A percentile compares a stretch with the other conserved stretches of the same genome.
These are phyloP conservation scores for Acanthamoeba triangularis DNA, from an alignment of 208 protist species.

Conservation along the genomic window DNA sequence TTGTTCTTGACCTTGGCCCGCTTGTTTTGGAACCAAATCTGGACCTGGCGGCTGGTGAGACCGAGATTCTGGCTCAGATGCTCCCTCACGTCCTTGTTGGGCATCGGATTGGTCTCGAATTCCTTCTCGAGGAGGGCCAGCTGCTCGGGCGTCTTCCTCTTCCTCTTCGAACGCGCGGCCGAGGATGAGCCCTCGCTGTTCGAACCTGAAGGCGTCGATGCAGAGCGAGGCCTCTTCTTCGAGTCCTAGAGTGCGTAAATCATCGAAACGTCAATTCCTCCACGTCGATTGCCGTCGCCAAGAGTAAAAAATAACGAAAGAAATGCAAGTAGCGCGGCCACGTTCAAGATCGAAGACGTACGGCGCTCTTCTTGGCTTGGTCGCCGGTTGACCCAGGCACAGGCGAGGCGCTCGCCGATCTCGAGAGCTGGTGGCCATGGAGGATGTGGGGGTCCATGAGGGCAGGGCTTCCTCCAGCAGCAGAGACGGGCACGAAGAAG, in stretches of 20 bases:
- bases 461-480: background rate
- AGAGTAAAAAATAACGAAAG: background rate
- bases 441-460: constrained; percentile 25
- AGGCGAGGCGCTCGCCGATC: constrained; percentile 24
- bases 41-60: constrained; percentile 79
- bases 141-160: constrained; percentile 84
- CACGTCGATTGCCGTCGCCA: too few species aligned
- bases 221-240: constrained; percentile 45
- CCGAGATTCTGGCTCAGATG: constrained; percentile 81
- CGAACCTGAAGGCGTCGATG: constrained; percentile 1
- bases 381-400: background rate
- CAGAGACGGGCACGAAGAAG: background rate
- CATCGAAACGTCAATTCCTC: background rate
- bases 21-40: constrained; percentile 89
- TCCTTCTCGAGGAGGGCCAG: constrained; percentile 82
- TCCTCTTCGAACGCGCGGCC: constrained; percentile 73
- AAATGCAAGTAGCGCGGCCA: background rate
- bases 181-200: background rate
- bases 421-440: background rate
- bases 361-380: constrained; percentile 20
- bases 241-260: background rate
- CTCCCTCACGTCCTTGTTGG: constrained; percentile 81
- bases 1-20: constrained; percentile 85
- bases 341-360: background rate
- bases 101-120: constrained; percentile 85